Evolutionary conservation across 495 filamentous ascomycete species (phyloP).

Genomic region (Cercophora newfieldiana): DNA sequence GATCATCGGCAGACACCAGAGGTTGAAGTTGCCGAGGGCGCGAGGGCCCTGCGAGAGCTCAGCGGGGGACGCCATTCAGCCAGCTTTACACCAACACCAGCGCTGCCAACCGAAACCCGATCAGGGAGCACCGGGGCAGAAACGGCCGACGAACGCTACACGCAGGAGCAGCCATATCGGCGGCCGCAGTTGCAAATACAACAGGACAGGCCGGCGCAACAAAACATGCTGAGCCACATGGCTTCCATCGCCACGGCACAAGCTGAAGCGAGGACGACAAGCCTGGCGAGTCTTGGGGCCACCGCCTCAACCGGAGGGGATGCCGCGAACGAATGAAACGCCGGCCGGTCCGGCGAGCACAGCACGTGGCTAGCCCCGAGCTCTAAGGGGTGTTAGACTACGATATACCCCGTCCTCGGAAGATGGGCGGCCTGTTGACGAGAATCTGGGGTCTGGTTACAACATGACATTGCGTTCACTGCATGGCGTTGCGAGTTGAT

Average conservation of each 20-base stretch:
- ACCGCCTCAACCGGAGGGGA: neutral
- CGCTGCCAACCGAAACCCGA: neutral
- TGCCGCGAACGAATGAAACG: neutral
- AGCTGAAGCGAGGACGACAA: constrained; percentile 6
- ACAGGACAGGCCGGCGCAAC: neutral
- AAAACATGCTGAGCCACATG: constrained; percentile 1
- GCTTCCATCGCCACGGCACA: neutral
- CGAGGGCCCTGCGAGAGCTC: neutral
- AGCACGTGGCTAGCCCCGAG: neutral
- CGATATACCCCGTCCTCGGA: no score
- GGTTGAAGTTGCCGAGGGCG: neutral
- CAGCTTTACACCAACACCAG: neutral
- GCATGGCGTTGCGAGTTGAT: neutral
- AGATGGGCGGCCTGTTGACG: no score
- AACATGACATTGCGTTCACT: neutral
- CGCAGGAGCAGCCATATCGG: neutral
- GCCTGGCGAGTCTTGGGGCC: neutral
- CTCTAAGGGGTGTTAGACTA: no score
- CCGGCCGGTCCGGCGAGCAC: neutral
- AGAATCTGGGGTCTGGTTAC: neutral
- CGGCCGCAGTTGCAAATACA: neutral
- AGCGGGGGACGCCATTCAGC: neutral
- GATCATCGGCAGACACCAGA: neutral
- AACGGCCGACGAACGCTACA: neutral
- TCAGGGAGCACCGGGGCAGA: neutral